A percentile compares a stretch with the other conserved stretches of the same genome.
phyloP scores from a whole-genome alignment of 1,139 yeast genomes.

The Wickerhamomyces sp. region DNA sequence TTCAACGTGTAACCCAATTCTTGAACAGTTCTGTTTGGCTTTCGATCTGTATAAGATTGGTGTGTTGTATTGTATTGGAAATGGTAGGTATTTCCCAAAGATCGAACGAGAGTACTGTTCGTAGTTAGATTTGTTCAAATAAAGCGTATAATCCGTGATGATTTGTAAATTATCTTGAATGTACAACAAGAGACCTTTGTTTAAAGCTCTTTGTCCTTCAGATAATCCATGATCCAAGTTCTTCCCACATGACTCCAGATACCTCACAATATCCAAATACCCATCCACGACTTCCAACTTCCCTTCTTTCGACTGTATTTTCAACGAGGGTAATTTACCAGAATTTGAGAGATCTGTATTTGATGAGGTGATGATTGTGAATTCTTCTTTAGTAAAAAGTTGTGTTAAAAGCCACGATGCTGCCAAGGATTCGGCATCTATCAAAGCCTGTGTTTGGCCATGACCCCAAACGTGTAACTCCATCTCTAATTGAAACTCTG shows the following conservation, averaged over 20 bases:
- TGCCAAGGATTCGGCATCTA: conserved; percentile 43
- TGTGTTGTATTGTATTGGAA: conserved; percentile 83
- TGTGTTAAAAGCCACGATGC: conserved; percentile 30
- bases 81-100: conserved; percentile 56
- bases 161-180: conserved; percentile 38
- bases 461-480: conserved; percentile 23
- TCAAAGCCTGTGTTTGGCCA: conserved; percentile 22
- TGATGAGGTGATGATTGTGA: conserved; percentile 46
- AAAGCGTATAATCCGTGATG: conserved; percentile 58
- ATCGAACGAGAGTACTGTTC: conserved; percentile 59
- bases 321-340: conserved; percentile 53
- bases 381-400: conserved; percentile 21
- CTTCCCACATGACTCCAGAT: conserved; percentile 23
- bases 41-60: conserved; percentile 49
- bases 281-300: conserved; percentile 45
- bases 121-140: conserved; percentile 56
- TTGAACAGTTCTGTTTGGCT: conserved; percentile 43
- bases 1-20: conserved; percentile 23
- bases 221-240: conserved; percentile 6
- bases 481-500: no score
- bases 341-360: conserved; percentile 53
- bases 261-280: conserved; percentile 41
- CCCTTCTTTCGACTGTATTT: conserved; percentile 26
- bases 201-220: conserved; percentile 25
- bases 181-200: conserved; percentile 32